Conservation (phyloP, 495 filamentous ascomycete genomes). For the Chaetomium tenue region DNA sequence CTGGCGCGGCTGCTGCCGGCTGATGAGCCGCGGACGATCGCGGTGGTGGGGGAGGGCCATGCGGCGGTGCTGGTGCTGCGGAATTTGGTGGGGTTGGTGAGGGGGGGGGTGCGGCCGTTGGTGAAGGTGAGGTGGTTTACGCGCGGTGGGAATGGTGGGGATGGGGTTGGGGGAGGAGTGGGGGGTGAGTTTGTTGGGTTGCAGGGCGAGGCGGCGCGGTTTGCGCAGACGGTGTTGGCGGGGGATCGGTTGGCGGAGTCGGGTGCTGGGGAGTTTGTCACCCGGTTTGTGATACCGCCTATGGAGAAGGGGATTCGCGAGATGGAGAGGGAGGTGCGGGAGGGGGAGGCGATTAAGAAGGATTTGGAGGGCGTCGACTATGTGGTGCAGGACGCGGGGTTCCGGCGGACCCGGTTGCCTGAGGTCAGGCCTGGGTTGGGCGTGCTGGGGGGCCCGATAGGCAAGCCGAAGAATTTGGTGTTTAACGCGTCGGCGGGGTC, state of each 20-base stretch:
- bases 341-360: slow-evolving; percentile 1
- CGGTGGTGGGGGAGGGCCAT: slow-evolving; percentile 29
- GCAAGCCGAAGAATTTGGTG: slow-evolving; percentile 5
- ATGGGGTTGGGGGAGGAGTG: too few relatives aligned
- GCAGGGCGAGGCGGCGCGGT: slow-evolving; percentile 24
- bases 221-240: slow-evolving; percentile 3
- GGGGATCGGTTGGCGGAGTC: background rate
- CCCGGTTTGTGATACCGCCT: slow-evolving; percentile 7
- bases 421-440: background rate
- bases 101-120: slow-evolving; percentile 39
- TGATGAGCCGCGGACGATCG: slow-evolving; percentile 16
- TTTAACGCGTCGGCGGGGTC: slow-evolving; percentile 22
- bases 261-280: slow-evolving; percentile 37
- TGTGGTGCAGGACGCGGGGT: slow-evolving; percentile 28
- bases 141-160: too few relatives aligned
- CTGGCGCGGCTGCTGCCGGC: slow-evolving; percentile 8
- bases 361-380: slow-evolving; percentile 21
- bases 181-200: too few relatives aligned
- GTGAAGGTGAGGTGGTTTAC: background rate
- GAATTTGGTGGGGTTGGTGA: slow-evolving; percentile 47
- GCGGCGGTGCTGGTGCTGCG: slow-evolving; percentile 43
- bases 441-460: background rate
- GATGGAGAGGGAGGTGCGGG: background rate
- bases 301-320: background rate
- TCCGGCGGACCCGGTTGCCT: slow-evolving; percentile 11